These are phyloP conservation scores for Alternaria conjuncta DNA, from an alignment of 2,329 filamentous ascomycete genomes.

Conservation along the genomic window DNA sequence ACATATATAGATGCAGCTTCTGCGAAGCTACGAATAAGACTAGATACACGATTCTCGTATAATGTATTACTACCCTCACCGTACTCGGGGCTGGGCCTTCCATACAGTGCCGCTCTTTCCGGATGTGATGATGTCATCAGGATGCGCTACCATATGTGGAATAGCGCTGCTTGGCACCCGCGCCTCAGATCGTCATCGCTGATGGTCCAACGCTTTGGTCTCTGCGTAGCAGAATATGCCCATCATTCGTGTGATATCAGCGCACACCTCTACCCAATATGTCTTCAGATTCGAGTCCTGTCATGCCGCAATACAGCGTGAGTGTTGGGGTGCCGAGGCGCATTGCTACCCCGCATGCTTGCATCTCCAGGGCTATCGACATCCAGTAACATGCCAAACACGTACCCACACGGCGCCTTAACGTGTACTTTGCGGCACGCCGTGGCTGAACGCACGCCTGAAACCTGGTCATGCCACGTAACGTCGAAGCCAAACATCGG, in stretches of 20 bases:
- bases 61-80: not conserved
- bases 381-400: not conserved
- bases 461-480: not conserved
- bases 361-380: not conserved
- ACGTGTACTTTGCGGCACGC: not conserved
- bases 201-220: rapidly evolving
- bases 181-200: not conserved
- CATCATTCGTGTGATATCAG: not conserved
- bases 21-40: conserved; percentile 4
- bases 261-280: not conserved
- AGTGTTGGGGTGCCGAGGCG: not conserved
- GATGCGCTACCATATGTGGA: not conserved
- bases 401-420: not conserved
- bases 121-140: not conserved
- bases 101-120: not conserved
- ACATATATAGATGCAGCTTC: not conserved
- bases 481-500: not conserved
- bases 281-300: rapidly evolving
- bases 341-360: not conserved
- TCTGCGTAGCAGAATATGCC: rapidly evolving
- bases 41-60: not conserved
- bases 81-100: not conserved
- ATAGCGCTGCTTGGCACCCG: not conserved
- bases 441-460: not conserved
- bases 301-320: not conserved